A percentile compares a stretch with the other conserved stretches of the same genome.
These are phyloP conservation scores for Coemansia sp. DNA, from an alignment of 371 early-diverging fungal species.

Conservation along the genomic window DNA sequence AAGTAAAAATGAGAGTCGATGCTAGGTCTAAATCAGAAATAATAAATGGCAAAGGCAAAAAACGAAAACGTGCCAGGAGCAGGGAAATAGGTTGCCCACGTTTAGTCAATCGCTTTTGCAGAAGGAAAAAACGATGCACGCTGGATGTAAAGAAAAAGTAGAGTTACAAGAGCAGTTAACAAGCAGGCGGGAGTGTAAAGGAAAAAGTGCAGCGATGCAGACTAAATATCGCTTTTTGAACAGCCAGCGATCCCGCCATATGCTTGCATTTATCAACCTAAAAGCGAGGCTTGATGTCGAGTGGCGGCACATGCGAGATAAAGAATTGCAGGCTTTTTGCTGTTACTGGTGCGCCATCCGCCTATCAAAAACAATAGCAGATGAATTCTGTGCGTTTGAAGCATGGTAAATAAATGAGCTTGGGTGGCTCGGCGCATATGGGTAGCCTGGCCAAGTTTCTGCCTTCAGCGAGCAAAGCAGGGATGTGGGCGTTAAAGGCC, in stretches of 20 bases:
- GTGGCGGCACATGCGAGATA: not conserved
- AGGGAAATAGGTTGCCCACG: not conserved
- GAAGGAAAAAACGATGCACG: too few species aligned
- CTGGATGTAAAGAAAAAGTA: not conserved
- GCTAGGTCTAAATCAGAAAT: not conserved
- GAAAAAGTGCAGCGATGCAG: not conserved
- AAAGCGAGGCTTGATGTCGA: not conserved
- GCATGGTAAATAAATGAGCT: not conserved
- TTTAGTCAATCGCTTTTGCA: too few species aligned
- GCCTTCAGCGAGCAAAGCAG: not conserved
- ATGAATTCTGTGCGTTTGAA: not conserved
- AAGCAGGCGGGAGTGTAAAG: not conserved
- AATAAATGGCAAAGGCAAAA: not conserved
- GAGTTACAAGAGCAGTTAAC: not conserved
- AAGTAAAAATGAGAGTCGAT: not conserved
- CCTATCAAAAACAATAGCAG: not conserved
- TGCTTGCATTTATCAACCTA: not conserved
- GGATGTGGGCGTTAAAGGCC: too few species aligned
- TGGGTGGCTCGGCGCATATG: not conserved
- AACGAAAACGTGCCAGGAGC: not conserved
- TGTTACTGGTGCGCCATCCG: not conserved
- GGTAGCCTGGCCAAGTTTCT: not conserved
- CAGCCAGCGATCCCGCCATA: not conserved
- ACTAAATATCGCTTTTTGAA: not conserved
- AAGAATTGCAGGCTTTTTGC: conserved; percentile 1